Evolutionary conservation across 225 moss, liverwort and hornwort species (phyloP), one percentile per base, ranked within the genome.

Genomic region (Antitrichia curtipendula): DNA sequence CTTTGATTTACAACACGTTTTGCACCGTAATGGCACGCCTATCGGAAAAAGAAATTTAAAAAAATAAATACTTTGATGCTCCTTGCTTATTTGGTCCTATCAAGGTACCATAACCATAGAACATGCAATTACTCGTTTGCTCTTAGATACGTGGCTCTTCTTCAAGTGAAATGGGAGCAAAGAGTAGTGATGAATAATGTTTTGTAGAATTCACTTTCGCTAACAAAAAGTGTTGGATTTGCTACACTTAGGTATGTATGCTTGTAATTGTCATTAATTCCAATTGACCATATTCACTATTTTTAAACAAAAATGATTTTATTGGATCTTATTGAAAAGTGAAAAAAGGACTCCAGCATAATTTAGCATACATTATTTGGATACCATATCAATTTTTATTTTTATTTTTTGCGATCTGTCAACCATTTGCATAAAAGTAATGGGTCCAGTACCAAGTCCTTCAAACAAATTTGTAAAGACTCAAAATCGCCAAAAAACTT

Each of bases 91-190:
- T 41, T 29, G 20, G 3, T 2, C 41, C 13, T 29, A 31, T 80
- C 4, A 21, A 59, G 28, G 9, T 43, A 41, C 29, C 1, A 0
- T 13, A 80, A 31, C 0, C 0, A 0, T 0, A 0, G 3, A 60
- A 13, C 20, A 59, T 28, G 21, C 6, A 60, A 43, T 9, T 41
- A 25, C 3, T 7, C 4, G 38, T 2, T 54, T 76, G 10, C 2
- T 54, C 2, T 54, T 76, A 6, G 16, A 24, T n/a, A 75, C 0
- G 0, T 6, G 1, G 0, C 9, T 24, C 22, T 36, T 76, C 53
- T 75, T 76, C 6, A 36, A 53, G 23, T 75, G 53, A 36, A 34
- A 52, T 75, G 8, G 52, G 4, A 50, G 2, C 1, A 34, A 1
- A 34, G 22, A 49, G 2, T 75, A 52, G 34, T 7, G 22, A 8